Conservation (phyloP, 768 basidiomycete genomes). For the Rhodocollybia butyracea region DNA sequence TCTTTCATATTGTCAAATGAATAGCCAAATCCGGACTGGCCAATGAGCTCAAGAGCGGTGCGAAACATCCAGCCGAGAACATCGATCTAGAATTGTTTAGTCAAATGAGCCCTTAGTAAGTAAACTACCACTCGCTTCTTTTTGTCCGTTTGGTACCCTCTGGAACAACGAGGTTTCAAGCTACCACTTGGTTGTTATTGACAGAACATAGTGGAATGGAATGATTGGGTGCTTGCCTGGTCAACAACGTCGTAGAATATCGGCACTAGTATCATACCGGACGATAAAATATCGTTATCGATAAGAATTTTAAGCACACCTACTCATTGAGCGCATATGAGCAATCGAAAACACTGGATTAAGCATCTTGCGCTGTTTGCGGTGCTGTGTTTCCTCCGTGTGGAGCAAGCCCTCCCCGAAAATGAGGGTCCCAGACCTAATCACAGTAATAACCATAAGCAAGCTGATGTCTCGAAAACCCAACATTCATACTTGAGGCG, state of each 20-base stretch:
- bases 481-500: too few species aligned
- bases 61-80: constrained; percentile 31
- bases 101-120: not conserved
- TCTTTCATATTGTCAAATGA: constrained; percentile 31
- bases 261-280: not conserved
- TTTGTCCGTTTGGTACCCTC: not conserved
- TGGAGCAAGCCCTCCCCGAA: not conserved
- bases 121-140: not conserved
- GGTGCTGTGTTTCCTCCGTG: constrained; percentile 18
- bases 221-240: too few species aligned
- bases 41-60: constrained; percentile 34
- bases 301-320: constrained; percentile 15
- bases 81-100: constrained; percentile 18
- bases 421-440: too few species aligned
- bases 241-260: constrained; percentile 3
- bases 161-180: not conserved
- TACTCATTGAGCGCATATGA: constrained; percentile 29
- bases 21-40: constrained; percentile 33
- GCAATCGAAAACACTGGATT: constrained; percentile 31
- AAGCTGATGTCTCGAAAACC: too few species aligned
- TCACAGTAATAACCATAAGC: too few species aligned
- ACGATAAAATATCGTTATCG: constrained; percentile 18
- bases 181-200: not conserved
- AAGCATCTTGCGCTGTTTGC: constrained; percentile 31
- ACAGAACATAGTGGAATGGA: too few species aligned